These are phyloP conservation scores for Mycosarcoma mackinlayi DNA, from an alignment of 1,284 basidiomycete species.

Conservation along the genomic window DNA sequence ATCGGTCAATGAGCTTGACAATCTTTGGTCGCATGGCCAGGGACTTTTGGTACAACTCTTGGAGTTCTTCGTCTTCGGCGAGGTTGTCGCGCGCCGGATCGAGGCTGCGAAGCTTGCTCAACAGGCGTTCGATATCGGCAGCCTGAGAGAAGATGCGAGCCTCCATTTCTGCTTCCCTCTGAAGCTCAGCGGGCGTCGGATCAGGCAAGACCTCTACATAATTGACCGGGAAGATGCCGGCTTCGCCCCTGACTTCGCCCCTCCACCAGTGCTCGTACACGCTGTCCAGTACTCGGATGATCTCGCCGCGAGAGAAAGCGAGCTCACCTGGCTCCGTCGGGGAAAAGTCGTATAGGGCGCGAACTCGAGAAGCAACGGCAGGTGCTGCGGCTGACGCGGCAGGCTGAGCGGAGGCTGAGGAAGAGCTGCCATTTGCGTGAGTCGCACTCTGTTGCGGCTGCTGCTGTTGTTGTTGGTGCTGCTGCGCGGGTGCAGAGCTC, in stretches of 20 bases:
- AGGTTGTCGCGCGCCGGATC: conserved; percentile 82
- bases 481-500: conserved; percentile 64
- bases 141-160: conserved; percentile 85
- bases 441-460: conserved; percentile 57
- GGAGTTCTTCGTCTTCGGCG: conserved; percentile 88
- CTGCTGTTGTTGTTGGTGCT: conserved; percentile 69
- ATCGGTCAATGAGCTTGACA: conserved; percentile 95
- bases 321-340: conserved; percentile 91
- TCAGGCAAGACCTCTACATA: conserved; percentile 94
- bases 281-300: conserved; percentile 94
- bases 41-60: conserved; percentile 90
- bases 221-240: conserved; percentile 97
- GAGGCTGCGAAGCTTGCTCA: conserved; percentile 81
- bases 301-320: conserved; percentile 89
- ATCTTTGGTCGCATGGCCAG: conserved; percentile 92
- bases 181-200: conserved; percentile 81
- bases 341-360: conserved; percentile 89
- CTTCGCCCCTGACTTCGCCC: conserved; percentile 88
- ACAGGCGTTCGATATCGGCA: conserved; percentile 85
- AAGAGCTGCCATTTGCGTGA: conserved; percentile 2
- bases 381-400: conserved; percentile 5
- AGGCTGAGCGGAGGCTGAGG: conserved; percentile 3
- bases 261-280: conserved; percentile 99
- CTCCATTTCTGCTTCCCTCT: conserved; percentile 87
- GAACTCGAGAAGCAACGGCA: conserved; percentile 72